phyloP scores from a whole-genome alignment of 2,329 filamentous ascomycete species.

The Onygenales sp. region DNA sequence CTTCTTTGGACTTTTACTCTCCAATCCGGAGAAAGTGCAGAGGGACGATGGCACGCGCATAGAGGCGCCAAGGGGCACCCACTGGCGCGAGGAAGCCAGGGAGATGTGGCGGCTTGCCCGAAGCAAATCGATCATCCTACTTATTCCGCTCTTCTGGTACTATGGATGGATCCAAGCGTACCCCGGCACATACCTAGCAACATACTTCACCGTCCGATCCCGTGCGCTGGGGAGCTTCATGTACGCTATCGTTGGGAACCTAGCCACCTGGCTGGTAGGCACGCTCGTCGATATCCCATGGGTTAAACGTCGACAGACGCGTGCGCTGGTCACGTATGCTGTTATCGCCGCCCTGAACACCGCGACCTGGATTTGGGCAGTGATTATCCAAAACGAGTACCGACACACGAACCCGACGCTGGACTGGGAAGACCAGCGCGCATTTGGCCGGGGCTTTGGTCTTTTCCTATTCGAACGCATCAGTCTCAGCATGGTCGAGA shows the following conservation, averaged over 20 bases:
- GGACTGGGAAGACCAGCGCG: conserved; percentile 34
- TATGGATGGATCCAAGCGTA: conserved; percentile 26
- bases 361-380: conserved; percentile 40
- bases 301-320: conserved; percentile 28
- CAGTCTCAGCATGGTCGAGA: conserved; percentile 32
- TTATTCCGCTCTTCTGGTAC: conserved; percentile 29
- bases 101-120: conserved; percentile 27
- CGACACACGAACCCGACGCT: conserved; percentile 31
- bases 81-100: conserved; percentile 22
- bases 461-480: conserved; percentile 34
- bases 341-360: conserved; percentile 35
- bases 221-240: conserved; percentile 30
- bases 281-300: conserved; percentile 30
- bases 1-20: conserved; percentile 34
- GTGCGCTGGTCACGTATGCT: conserved; percentile 31
- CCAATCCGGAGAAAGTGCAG: conserved; percentile 36
- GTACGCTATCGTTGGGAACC: conserved; percentile 30
- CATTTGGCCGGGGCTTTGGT: conserved; percentile 36
- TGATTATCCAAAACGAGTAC: conserved; percentile 40
- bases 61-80: conserved; percentile 18
- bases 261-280: conserved; percentile 29
- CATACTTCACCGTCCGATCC: conserved; percentile 35
- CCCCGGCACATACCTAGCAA: conserved; percentile 32
- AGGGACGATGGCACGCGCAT: conserved; percentile 34
- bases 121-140: conserved; percentile 27